Evolutionary conservation across 768 basidiomycete genomes (phyloP).

Genomic region (Boletus fagicola): DNA sequence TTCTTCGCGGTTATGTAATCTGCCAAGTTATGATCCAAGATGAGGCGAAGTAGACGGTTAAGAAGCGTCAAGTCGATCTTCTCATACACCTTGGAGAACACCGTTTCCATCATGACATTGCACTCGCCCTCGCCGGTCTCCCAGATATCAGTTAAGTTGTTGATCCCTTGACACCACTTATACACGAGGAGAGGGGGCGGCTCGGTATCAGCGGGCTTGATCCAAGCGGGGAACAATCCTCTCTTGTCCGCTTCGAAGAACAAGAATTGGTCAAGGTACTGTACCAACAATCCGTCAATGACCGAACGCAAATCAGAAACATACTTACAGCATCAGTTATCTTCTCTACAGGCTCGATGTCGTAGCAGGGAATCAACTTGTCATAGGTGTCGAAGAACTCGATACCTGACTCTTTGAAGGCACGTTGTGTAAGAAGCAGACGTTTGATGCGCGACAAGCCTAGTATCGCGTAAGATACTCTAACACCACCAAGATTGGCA

Average conservation of each 20-base stretch:
- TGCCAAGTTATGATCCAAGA: conserved; percentile 97
- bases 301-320: background rate
- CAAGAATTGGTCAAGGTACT: conserved; percentile 97
- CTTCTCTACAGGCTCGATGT: conserved; percentile 99
- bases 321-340: conserved; percentile 90
- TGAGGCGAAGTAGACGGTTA: conserved; percentile 92
- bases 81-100: conserved; percentile 96
- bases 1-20: conserved; percentile 99
- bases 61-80: conserved; percentile 97
- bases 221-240: conserved; percentile 97
- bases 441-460: conserved; percentile 97
- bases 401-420: conserved; percentile 98
- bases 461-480: conserved; percentile 24
- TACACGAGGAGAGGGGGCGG: conserved; percentile 96
- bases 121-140: conserved; percentile 98
- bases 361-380: conserved; percentile 97
- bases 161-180: conserved; percentile 99
- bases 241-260: conserved; percentile 99
- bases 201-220: conserved; percentile 97
- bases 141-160: conserved; percentile 98
- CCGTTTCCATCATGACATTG: conserved; percentile 98
- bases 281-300: conserved; percentile 16
- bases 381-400: conserved; percentile 98
- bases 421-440: conserved; percentile 91
- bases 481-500: background rate